Evolutionary conservation across 345 rosid species (phyloP).

Genomic region (Eucalyptus grandis): DNA sequence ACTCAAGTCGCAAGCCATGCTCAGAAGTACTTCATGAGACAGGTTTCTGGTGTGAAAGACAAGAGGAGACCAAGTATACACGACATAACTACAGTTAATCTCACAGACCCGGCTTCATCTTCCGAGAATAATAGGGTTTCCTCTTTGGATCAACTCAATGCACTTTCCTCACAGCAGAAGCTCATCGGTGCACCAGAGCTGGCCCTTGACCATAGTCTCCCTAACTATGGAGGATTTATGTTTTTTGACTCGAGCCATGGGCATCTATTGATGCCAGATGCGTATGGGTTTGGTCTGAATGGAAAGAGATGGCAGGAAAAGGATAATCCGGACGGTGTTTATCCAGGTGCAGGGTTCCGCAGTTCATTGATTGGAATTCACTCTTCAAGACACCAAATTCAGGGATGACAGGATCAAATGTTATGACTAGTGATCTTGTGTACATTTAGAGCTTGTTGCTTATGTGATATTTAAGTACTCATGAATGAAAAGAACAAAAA

Average conservation of each 20-base stretch:
- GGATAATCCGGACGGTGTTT: not conserved
- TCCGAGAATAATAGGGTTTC: not conserved
- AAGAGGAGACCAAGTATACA: conserved; percentile 94
- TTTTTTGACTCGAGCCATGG: conserved; percentile 8
- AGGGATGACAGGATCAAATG: not conserved
- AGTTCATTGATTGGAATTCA: conserved; percentile 17
- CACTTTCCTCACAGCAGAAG: conserved; percentile 1
- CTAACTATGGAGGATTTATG: conserved; percentile 6
- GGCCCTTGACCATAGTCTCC: conserved; percentile 1
- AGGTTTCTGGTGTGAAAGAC: conserved; percentile 71
- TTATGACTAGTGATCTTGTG: not conserved
- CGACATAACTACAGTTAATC: conserved; percentile 68
- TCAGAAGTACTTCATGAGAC: conserved; percentile 91
- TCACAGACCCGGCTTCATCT: conserved; percentile 4
- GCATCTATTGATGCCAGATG: conserved; percentile 13
- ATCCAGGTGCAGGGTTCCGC: not conserved
- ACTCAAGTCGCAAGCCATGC: conserved; percentile 99
- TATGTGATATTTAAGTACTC: not conserved
- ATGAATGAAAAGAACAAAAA: not conserved
- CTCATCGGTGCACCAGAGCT: conserved; percentile 3
- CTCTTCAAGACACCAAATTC: conserved; percentile 1
- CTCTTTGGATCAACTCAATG: not conserved
- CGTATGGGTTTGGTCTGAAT: conserved; percentile 7
- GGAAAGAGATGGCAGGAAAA: conserved; percentile 14
- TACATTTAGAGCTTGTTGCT: not conserved